These are phyloP conservation scores for Lepidium sativum DNA, from an alignment of 345 rosid species.

Conservation along the genomic window DNA sequence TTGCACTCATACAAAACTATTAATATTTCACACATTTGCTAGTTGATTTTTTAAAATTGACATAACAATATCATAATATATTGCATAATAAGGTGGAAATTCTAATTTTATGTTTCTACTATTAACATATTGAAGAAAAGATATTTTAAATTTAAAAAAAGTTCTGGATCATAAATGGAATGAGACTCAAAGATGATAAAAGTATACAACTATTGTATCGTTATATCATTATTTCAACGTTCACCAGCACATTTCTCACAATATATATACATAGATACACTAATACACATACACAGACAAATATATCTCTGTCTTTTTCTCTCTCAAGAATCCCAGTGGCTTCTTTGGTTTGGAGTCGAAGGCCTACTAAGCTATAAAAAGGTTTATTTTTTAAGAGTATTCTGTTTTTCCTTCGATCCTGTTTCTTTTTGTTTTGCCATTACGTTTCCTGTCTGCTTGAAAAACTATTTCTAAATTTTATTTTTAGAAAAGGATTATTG, in stretches of 20 bases:
- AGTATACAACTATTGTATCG: not conserved
- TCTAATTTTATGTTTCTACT: too few relatives aligned
- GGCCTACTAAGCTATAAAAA: not conserved
- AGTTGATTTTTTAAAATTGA: too few relatives aligned
- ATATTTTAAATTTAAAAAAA: too few relatives aligned
- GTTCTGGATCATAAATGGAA: too few relatives aligned
- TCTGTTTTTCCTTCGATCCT: not conserved
- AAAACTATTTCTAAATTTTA: not conserved
- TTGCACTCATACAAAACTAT: too few relatives aligned
- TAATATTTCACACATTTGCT: too few relatives aligned
- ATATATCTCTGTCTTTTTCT: constrained; percentile 3
- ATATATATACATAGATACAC: not conserved
- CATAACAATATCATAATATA: too few relatives aligned
- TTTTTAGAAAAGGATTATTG: not conserved
- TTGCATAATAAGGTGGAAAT: too few relatives aligned
- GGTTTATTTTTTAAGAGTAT: not conserved
- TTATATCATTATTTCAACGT: not conserved
- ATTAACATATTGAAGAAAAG: too few relatives aligned
- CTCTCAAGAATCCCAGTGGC: not conserved
- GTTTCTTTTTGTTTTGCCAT: not conserved
- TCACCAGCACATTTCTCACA: not conserved
- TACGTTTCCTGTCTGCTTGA: not conserved
- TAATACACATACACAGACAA: not conserved
- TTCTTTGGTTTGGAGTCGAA: constrained; percentile 8
- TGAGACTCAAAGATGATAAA: too few relatives aligned